A percentile compares a stretch with the other conserved stretches of the same genome.
Evolutionary conservation across 2,329 filamentous ascomycete genomes (phyloP).

Genomic region (Colletotrichum salicis): DNA sequence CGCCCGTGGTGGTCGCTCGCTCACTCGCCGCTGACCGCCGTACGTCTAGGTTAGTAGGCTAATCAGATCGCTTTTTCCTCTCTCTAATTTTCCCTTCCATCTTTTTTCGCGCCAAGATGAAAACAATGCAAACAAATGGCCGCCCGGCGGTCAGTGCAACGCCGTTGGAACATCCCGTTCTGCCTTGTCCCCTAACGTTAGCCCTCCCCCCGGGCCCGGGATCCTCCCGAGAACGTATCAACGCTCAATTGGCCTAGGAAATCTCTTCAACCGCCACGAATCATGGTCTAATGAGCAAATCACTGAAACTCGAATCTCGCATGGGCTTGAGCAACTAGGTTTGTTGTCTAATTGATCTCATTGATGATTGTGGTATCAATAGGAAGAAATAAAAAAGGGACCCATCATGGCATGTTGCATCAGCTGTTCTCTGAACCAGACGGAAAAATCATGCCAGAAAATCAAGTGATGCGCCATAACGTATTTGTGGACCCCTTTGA

Average conservation of each 20-base stretch:
- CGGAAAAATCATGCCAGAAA: slow-evolving; percentile 23
- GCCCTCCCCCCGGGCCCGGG: not conserved
- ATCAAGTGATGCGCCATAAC: not conserved
- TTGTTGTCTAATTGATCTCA: not conserved
- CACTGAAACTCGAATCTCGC: not conserved
- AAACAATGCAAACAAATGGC: not conserved
- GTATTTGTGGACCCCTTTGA: not conserved
- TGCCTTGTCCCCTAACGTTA: not conserved
- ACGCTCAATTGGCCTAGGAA: not conserved
- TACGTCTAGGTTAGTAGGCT: too few relatives aligned
- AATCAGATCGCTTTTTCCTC: not conserved
- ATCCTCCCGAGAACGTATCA: not conserved
- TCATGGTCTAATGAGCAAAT: not conserved
- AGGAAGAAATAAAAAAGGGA: not conserved
- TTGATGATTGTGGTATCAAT: not conserved
- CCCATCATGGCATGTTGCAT: slow-evolving; percentile 23
- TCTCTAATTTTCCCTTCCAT: not conserved
- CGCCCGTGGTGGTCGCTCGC: too few relatives aligned
- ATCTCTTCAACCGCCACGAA: not conserved
- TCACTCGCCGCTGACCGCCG: too few relatives aligned
- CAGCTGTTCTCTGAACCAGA: slow-evolving; percentile 20
- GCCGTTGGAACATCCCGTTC: not conserved
- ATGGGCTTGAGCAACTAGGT: too few relatives aligned
- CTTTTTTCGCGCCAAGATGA: not conserved
- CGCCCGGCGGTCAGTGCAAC: slow-evolving; percentile 24